Conservation (phyloP, 2,329 filamentous ascomycete species). For the Escovopsis weberi region DNA sequence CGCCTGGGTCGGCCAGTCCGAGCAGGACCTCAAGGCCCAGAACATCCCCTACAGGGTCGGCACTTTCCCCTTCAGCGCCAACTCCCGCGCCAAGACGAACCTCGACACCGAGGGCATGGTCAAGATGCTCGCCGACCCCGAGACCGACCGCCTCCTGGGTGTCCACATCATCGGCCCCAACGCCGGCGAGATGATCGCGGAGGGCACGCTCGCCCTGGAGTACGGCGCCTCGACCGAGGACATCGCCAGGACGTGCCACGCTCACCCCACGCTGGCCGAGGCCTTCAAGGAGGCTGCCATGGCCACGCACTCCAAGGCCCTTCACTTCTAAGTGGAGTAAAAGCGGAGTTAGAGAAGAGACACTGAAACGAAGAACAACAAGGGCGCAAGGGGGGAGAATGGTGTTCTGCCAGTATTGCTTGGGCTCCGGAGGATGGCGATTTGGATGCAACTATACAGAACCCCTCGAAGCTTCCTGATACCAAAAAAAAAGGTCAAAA, state of each 20-base stretch:
- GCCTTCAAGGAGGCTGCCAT: constrained; percentile 99
- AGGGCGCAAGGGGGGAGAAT: no score
- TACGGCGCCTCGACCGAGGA: constrained; percentile 94
- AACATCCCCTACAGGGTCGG: constrained; percentile 88
- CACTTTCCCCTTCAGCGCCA: constrained; percentile 93
- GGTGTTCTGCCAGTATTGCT: no score
- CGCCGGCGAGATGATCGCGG: constrained; percentile 98
- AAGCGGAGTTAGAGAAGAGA: no score
- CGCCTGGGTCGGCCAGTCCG: constrained; percentile 95
- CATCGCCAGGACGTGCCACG: constrained; percentile 87
- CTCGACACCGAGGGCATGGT: constrained; percentile 89
- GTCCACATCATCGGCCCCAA: constrained; percentile 94
- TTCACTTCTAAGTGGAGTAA: constrained; percentile 58
- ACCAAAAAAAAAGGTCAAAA: no score
- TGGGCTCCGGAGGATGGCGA: no score
- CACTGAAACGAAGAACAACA: no score
- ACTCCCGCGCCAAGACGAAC: constrained; percentile 98
- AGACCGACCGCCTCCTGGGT: constrained; percentile 90
- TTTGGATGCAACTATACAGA: no score
- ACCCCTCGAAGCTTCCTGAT: no score
- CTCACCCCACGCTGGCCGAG: constrained; percentile 89
- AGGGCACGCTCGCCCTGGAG: constrained; percentile 87
- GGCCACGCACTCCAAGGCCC: constrained; percentile 89
- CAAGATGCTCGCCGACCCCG: constrained; percentile 91
- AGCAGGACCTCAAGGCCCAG: constrained; percentile 83